Conservation (phyloP, 2,329 filamentous ascomycete genomes). For the Seiridium cupressi region DNA sequence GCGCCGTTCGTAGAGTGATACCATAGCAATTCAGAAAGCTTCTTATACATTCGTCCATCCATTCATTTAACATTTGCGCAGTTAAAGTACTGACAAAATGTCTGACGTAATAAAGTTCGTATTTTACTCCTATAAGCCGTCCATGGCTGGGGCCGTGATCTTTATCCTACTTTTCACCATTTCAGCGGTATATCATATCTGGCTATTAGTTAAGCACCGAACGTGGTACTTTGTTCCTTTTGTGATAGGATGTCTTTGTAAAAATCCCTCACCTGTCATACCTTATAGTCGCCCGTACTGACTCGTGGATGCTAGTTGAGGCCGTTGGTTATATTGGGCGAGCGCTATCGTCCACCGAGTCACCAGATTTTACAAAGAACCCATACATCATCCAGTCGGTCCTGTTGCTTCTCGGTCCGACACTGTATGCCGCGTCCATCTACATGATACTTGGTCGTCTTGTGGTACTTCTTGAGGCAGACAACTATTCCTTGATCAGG, state of each 20-base stretch:
- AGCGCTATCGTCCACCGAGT: conserved; percentile 36
- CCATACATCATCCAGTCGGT: conserved; percentile 38
- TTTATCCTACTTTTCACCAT: conserved; percentile 38
- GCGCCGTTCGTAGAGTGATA: too few species aligned
- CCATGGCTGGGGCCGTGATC: conserved; percentile 19
- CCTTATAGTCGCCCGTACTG: background rate
- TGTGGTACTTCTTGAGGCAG: conserved; percentile 34
- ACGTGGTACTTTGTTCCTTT: conserved; percentile 53
- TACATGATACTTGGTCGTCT: conserved; percentile 45
- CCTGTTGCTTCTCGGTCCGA: conserved; percentile 38
- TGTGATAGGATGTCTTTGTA: conserved; percentile 50
- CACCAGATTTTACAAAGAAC: conserved; percentile 35
- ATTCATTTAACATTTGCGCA: background rate
- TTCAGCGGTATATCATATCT: conserved; percentile 33
- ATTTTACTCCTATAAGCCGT: conserved; percentile 8
- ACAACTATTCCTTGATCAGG: conserved; percentile 39
- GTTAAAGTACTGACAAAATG: background rate
- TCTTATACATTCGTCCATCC: background rate
- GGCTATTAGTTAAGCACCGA: conserved; percentile 32
- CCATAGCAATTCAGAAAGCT: background rate
- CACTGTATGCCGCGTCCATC: conserved; percentile 40
- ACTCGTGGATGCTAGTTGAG: conserved; percentile 38
- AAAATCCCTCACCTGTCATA: background rate
- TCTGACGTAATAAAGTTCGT: background rate
- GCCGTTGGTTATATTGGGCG: conserved; percentile 51